Conservation (phyloP, 2,329 filamentous ascomycete species). For the Samsoniella hepiali region DNA sequence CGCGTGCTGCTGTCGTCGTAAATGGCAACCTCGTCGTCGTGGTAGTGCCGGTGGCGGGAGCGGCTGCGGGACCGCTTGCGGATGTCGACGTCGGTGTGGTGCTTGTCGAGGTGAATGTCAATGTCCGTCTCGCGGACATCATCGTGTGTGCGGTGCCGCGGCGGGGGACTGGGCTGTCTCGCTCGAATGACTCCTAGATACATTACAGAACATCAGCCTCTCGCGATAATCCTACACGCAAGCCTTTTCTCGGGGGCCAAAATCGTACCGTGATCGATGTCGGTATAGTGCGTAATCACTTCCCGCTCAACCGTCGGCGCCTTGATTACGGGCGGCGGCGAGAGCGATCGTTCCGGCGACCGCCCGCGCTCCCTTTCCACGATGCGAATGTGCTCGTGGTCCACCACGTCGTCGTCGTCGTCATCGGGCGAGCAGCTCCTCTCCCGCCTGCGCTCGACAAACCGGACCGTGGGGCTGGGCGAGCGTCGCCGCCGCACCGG, state of each 20-base stretch:
- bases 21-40: conserved; percentile 54
- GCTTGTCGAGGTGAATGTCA: conserved; percentile 54
- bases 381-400: conserved; percentile 49
- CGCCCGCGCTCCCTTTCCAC: conserved; percentile 44
- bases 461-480: conserved; percentile 33
- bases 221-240: not conserved
- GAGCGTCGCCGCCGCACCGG: conserved; percentile 34
- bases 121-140: conserved; percentile 58
- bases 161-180: conserved; percentile 45
- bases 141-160: conserved; percentile 35
- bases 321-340: conserved; percentile 58
- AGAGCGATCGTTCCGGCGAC: conserved; percentile 48
- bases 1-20: conserved; percentile 47
- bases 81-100: conserved; percentile 58
- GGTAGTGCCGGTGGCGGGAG: conserved; percentile 35
- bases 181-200: conserved; percentile 43
- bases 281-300: conserved; percentile 82
- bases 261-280: conserved; percentile 77
- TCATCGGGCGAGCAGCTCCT: not conserved
- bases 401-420: conserved; percentile 25
- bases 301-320: conserved; percentile 82
- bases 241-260: not conserved
- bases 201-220: not conserved
- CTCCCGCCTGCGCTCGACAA: conserved; percentile 24
- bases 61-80: conserved; percentile 39